These are phyloP conservation scores for Limnomonas spitsbergensis DNA, from an alignment of 139 green algal genomes.

Conservation along the genomic window DNA sequence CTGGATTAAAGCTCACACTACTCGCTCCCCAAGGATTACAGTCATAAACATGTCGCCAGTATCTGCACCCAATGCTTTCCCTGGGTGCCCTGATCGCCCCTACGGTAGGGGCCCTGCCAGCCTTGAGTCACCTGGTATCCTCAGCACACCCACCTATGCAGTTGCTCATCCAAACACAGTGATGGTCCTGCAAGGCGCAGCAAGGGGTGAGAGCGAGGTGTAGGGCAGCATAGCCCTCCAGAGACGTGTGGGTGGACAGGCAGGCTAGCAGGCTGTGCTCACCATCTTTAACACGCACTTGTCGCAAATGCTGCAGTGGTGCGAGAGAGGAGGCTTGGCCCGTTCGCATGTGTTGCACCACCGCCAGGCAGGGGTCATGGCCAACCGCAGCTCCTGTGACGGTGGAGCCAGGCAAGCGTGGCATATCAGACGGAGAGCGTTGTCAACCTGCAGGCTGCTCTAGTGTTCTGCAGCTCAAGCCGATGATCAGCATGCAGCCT, in stretches of 20 bases:
- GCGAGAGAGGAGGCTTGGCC: slow-evolving; percentile 49
- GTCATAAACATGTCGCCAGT: too few relatives aligned
- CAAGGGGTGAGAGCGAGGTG: background rate
- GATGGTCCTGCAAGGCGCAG: background rate
- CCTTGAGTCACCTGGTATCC: too few relatives aligned
- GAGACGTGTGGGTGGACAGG: background rate
- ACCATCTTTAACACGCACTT: slow-evolving; percentile 49
- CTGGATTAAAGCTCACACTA: too few relatives aligned
- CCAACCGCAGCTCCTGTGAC: slow-evolving; percentile 26
- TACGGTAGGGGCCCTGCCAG: too few relatives aligned
- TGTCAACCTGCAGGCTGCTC: background rate
- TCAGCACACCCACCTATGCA: slow-evolving; percentile 64
- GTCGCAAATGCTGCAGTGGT: slow-evolving; percentile 64
- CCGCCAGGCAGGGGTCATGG: slow-evolving; percentile 28
- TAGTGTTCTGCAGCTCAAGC: background rate
- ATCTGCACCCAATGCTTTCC: too few relatives aligned
- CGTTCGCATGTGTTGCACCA: slow-evolving; percentile 54
- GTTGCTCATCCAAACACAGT: slow-evolving; percentile 60
- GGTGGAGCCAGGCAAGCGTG: too few relatives aligned
- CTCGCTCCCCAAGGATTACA: too few relatives aligned
- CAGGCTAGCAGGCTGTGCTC: background rate
- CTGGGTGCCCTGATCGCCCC: too few relatives aligned
- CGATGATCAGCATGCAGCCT: background rate
- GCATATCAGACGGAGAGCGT: background rate
- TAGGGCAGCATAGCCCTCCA: background rate